These are phyloP conservation scores for Taxillus chinensis DNA, from an alignment of 164 flowering plant genomes.

Conservation along the genomic window DNA sequence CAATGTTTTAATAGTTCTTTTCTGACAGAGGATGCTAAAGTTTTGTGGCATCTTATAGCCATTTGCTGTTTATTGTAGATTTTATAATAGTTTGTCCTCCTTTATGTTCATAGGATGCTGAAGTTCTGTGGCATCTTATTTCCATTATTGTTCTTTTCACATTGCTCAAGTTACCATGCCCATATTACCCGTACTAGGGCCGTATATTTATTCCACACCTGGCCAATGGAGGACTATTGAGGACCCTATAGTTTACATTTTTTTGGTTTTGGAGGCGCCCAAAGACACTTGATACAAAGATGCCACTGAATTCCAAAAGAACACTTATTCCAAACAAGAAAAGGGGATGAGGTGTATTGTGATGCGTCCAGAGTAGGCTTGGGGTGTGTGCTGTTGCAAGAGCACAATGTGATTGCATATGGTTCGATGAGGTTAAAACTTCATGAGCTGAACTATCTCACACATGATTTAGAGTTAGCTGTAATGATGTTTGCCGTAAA, in stretches of 20 bases:
- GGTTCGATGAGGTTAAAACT: too few relatives aligned
- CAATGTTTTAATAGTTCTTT: too few relatives aligned
- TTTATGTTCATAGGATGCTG: constrained; percentile 42
- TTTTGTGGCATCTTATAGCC: too few relatives aligned
- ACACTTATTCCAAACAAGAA: not conserved
- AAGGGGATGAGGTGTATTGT: too few relatives aligned
- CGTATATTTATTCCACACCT: constrained; percentile 80
- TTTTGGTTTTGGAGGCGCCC: constrained; percentile 43
- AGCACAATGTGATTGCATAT: too few relatives aligned
- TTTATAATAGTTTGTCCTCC: not conserved
- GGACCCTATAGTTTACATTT: constrained; percentile 48
- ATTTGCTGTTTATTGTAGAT: too few relatives aligned
- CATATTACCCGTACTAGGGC: constrained; percentile 84
- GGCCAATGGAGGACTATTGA: constrained; percentile 72
- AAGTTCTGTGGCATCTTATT: constrained; percentile 72
- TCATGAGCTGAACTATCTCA: too few relatives aligned
- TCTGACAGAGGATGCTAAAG: too few relatives aligned
- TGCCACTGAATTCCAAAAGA: constrained; percentile 2
- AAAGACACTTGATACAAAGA: constrained; percentile 12
- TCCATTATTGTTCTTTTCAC: constrained; percentile 48
- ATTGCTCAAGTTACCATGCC: constrained; percentile 75
- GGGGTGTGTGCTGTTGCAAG: too few relatives aligned
- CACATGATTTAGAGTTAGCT: too few relatives aligned
- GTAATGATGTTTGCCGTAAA: too few relatives aligned
- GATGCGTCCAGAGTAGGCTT: too few relatives aligned